Base-by-base conservation (phyloP, 148 eudicot genomes). In the Cornus controversa region DNA sequence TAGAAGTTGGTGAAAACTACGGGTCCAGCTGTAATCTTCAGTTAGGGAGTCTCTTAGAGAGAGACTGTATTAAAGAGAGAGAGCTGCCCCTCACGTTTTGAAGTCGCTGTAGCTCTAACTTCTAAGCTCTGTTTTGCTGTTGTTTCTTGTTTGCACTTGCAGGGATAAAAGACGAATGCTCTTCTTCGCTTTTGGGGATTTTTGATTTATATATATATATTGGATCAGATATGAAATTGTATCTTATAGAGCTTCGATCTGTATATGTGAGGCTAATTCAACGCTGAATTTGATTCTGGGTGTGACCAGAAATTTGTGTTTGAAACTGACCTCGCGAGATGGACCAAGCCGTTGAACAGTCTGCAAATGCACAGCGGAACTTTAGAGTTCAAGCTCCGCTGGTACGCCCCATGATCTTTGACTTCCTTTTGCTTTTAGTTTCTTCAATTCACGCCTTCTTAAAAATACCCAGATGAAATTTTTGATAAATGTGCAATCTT, bases 351-450 rank as follows among this genome's bases (percentile, higher is more conserved):
- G 82, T 81, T 78, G 87, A 88, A 75, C 70, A 77, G 40, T 83
- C 85, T 53, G 70, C 82, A 23, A 85, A 86, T 90, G 86, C 75
- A 50, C 87, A 81, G 7, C 88, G 96, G 89, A 92, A 84, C 69
- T 86, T 82, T 79, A 88, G 98, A 74, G 85, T 91, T 80, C 96
- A 90, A 85, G 90, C 98, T 82, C 97, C 98, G 25, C 78, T 94
- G 86, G 98, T 92, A 76, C 88, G 89, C 47, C n/a, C 10, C 75
- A 28, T 76, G 28, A 40, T 74, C 66, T 85, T 68, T 69, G 36
- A 24, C n/a, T 70, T 18, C 25, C 67, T 54, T 80, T 66, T 65
- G 34, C 14, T 25, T n/a, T 60, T 74, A 29, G 29, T 68, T 63
- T 74, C 27, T 75, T 66, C 72, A 66, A 47, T 78, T 67, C 40